phyloP scores from a whole-genome alignment of 495 filamentous ascomycete genomes.

The Jackrogersella multiformis region DNA sequence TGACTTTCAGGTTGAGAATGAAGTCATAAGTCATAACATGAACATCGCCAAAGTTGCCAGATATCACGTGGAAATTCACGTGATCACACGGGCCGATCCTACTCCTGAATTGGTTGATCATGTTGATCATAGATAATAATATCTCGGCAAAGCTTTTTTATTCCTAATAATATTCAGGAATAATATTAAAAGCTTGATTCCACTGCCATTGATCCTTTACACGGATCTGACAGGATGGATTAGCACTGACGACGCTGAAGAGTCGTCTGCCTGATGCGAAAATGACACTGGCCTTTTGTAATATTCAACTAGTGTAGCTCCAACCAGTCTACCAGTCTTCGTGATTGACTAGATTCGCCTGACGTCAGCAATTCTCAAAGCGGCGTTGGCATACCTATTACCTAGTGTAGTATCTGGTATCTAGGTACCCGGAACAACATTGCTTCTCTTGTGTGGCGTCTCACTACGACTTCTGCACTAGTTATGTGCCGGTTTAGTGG shows the following conservation, averaged over 20 bases:
- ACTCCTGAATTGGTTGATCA: not conserved
- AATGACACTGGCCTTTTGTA: not conserved
- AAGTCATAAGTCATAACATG: not conserved
- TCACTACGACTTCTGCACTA: too few species aligned
- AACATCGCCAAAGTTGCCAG: not conserved
- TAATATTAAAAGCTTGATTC: constrained; percentile 15
- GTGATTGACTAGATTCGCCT: not conserved
- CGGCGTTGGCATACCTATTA: too few species aligned
- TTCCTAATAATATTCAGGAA: too few species aligned
- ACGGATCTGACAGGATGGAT: not conserved
- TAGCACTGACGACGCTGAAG: not conserved
- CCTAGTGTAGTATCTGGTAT: too few species aligned
- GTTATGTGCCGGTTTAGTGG: too few species aligned
- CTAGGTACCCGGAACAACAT: too few species aligned
- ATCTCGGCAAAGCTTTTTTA: not conserved
- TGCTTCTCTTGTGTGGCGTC: too few species aligned
- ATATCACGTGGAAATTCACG: constrained; percentile 7
- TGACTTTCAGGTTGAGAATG: not conserved
- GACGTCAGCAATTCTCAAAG: constrained; percentile 1
- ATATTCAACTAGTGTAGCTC: not conserved
- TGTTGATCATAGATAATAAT: not conserved
- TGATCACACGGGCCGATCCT: not conserved
- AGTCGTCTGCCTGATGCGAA: not conserved
- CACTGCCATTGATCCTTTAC: not conserved
- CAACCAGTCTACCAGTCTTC: not conserved